Base-by-base conservation (phyloP, 2,329 filamentous ascomycete genomes). In the Colletotrichum melonis region DNA sequence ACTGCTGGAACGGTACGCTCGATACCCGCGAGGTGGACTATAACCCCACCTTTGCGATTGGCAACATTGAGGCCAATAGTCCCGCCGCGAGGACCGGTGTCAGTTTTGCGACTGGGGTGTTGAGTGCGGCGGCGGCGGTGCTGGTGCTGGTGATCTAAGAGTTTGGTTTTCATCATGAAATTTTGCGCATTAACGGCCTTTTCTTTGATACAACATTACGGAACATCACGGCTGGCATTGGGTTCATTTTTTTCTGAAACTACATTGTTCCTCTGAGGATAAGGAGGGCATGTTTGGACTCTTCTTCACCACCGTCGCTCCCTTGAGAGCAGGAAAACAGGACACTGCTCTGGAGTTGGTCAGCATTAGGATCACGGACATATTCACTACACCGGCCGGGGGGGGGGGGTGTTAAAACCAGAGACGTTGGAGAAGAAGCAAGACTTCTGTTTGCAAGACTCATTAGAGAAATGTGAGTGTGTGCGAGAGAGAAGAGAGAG, bases 1-100 rank as follows among this genome's bases (percentile, higher is more conserved):
- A 98, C 85, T 99, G 97, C 88, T 99, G 97, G 97, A 90, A 98
- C 81, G 97, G 97, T n/a, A 94, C 90, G 0, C 77, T 79, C 22
- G 79, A 80, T 64, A 73, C 72, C 1, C 62, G 52, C 8, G 73
- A 75, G 38, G 69, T 72, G 4, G 46, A 58, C 8, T 84, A 84
- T 65, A 68, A 79, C 73, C 83, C 82, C 2, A 65, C 46, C 6
- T 79, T 80, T 54, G 79, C 80, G 72, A 77, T 82, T 54, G 77
- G 72, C 24, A 76, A 67, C 52, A 74, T 67, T 11, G 73, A 69
- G 4, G 24, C 67, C 9, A 74, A 75, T n/a, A 74, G 70, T 14
- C 72, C 68, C 12, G 73, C 67, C 22, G 69, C 56, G 14, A 67
- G 19, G 67, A 38, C 42, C 14, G 24, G 62, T 59, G 42, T 24